Conservation (phyloP, 768 basidiomycete genomes). For the Tulasnella sp. region DNA sequence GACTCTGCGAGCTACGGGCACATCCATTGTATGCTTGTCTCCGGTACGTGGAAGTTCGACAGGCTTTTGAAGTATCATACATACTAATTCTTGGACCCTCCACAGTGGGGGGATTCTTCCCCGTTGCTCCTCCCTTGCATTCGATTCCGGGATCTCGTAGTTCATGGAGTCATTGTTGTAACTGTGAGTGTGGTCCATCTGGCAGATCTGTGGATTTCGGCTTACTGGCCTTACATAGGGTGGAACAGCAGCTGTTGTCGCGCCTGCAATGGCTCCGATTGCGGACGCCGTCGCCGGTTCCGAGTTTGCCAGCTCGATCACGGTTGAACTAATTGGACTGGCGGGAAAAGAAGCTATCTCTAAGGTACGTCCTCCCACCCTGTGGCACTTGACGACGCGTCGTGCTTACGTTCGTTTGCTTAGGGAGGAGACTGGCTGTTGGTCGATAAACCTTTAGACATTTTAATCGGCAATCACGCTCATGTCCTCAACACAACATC, state of each 20-base stretch:
- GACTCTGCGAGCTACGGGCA: slow-evolving; percentile 62
- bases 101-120: slow-evolving; percentile 66
- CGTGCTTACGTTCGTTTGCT: background rate
- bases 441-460: slow-evolving; percentile 51
- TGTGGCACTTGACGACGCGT: background rate
- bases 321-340: slow-evolving; percentile 61
- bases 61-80: slow-evolving; percentile 18
- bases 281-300: slow-evolving; percentile 54
- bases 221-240: slow-evolving; percentile 42
- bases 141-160: slow-evolving; percentile 62
- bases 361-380: slow-evolving; percentile 42
- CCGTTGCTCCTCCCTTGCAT: slow-evolving; percentile 66
- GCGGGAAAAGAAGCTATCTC: slow-evolving; percentile 57
- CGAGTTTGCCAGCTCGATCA: slow-evolving; percentile 59
- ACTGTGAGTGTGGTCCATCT: slow-evolving; percentile 50
- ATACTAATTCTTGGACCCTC: background rate
- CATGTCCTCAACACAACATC: slow-evolving; percentile 59
- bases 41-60: slow-evolving; percentile 47
- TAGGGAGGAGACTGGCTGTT: slow-evolving; percentile 53
- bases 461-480: slow-evolving; percentile 57
- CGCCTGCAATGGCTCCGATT: slow-evolving; percentile 59
- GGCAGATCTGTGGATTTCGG: slow-evolving; percentile 38
- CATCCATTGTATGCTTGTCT: slow-evolving; percentile 62
- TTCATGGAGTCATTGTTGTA: slow-evolving; percentile 63
- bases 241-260: slow-evolving; percentile 51